These are phyloP conservation scores for Haplosporangium sp. DNA, from an alignment of 371 early-diverging fungal species.

Conservation along the genomic window DNA sequence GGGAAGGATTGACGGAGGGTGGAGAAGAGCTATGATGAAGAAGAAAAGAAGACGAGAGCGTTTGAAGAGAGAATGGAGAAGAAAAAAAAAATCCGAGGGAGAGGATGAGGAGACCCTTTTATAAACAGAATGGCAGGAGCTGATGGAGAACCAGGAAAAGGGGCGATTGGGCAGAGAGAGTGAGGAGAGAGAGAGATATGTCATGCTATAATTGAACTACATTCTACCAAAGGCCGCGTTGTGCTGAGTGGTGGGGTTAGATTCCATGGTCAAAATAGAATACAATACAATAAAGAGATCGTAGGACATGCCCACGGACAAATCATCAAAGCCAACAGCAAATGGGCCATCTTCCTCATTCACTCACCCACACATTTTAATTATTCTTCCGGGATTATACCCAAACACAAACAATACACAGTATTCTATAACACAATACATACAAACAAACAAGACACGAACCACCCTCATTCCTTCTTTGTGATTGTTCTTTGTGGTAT, in stretches of 20 bases:
- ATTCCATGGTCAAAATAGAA: background rate
- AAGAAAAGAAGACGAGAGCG: background rate
- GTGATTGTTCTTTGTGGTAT: background rate
- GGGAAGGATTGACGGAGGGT: no score
- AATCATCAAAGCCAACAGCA: no score
- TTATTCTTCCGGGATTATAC: no score
- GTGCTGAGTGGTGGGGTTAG: background rate
- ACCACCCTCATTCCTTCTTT: background rate
- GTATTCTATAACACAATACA: background rate
- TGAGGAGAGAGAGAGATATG: background rate
- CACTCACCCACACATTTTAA: no score
- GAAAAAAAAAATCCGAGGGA: constrained; percentile 1
- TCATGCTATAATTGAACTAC: background rate
- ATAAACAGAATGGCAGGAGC: background rate
- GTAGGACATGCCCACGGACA: no score
- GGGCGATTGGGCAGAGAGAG: background rate
- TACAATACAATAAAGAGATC: no score
- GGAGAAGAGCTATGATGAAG: background rate
- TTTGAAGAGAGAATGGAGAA: background rate
- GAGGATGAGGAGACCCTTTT: background rate
- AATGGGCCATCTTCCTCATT: no score
- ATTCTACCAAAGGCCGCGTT: background rate
- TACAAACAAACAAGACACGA: background rate
- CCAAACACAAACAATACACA: background rate
- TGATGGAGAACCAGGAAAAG: no score